A percentile compares a stretch with the other conserved stretches of the same genome.
These are phyloP conservation scores for Gastrodia elata DNA, from an alignment of 106 monocot species.

Conservation along the genomic window DNA sequence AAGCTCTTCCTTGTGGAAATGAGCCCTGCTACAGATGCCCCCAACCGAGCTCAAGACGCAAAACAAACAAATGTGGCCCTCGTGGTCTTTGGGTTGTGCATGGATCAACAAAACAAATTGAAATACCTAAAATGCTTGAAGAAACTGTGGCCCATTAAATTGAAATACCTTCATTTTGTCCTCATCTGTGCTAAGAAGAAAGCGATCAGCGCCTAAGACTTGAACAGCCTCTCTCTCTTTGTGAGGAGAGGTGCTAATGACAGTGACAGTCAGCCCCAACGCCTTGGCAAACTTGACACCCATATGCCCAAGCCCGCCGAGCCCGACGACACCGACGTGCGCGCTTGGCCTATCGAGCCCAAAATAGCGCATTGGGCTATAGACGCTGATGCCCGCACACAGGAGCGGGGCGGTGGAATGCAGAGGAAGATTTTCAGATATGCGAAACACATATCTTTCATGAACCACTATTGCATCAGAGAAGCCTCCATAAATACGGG, in stretches of 20 bases:
- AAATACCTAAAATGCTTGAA: too few relatives aligned
- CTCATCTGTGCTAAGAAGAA: slow-evolving; percentile 14
- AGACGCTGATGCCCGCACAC: slow-evolving; percentile 19
- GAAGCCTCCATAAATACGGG: slow-evolving; percentile 15
- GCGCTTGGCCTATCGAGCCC: slow-evolving; percentile 13
- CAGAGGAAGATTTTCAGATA: slow-evolving; percentile 10
- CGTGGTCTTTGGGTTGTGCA: too few relatives aligned
- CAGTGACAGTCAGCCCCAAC: slow-evolving; percentile 12
- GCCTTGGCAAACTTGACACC: slow-evolving; percentile 24
- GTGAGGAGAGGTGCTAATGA: slow-evolving; percentile 16
- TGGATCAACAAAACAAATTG: too few relatives aligned
- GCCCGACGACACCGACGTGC: slow-evolving; percentile 15
- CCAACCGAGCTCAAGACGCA: too few relatives aligned
- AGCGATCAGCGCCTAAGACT: slow-evolving; percentile 11
- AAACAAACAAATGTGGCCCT: not conserved
- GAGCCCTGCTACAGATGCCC: too few relatives aligned
- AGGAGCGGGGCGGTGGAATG: slow-evolving; percentile 12
- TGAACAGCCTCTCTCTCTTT: slow-evolving; percentile 22
- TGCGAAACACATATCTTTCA: slow-evolving; percentile 12
- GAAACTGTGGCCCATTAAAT: too few relatives aligned
- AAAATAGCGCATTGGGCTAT: slow-evolving; percentile 14
- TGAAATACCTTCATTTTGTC: slow-evolving; percentile 17
- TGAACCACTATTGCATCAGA: slow-evolving; percentile 19
- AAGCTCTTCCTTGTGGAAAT: too few relatives aligned
- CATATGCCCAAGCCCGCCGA: slow-evolving; percentile 16